Base-by-base conservation (phyloP, 2,329 filamentous ascomycete genomes). In the Elsinoe perseae region DNA sequence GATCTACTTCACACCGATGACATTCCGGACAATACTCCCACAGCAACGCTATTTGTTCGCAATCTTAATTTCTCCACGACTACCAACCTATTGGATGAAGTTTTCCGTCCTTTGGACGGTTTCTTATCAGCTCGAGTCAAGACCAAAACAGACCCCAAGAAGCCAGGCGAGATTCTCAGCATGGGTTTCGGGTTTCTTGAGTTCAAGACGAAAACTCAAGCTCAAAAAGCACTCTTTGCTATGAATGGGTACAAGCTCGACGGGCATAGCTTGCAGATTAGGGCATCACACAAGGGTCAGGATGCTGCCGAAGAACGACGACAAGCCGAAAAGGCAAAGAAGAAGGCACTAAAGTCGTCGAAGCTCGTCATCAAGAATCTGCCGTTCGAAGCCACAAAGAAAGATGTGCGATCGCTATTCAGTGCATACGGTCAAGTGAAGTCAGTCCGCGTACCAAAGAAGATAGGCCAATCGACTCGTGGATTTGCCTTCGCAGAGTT, bases 281-380 rank as follows among this genome's bases (percentile, higher is more conserved):
- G 89, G 72, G 83, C 86, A 43, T 95, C 91, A 5, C 89, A 96
- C 74, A 90, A 86, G 70, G 89, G 87, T 18, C 78, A 84, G 57
- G 91, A 97, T 73, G 89, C 89, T 16, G 91, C 88, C 1, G 89
- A 95, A 68, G 88, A 95, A 72, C 82, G 87, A 62, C 83, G 86
- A 61, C 86, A 85, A 63, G 86, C 92, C 62, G 90, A 97, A 67
- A 83, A 81, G 61, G 84, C 86, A 52, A 95, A 90, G 78, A 95
- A 92, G 72, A 74, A 81, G 52, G 84, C 87, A 21, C 81, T 80
- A 14, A 82, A 84, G 68, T 81, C 83, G 63, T 96, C 91, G 48
- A 97, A 97, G 79, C 86, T 98, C 67, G 85, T 97, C 72, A 86
- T 98, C 76, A 98, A 97, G 78, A 98, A 98, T 76, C 75, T 98